These are phyloP conservation scores for Takashimella tepidaria DNA, from an alignment of 1,284 basidiomycete species.

Conservation along the genomic window DNA sequence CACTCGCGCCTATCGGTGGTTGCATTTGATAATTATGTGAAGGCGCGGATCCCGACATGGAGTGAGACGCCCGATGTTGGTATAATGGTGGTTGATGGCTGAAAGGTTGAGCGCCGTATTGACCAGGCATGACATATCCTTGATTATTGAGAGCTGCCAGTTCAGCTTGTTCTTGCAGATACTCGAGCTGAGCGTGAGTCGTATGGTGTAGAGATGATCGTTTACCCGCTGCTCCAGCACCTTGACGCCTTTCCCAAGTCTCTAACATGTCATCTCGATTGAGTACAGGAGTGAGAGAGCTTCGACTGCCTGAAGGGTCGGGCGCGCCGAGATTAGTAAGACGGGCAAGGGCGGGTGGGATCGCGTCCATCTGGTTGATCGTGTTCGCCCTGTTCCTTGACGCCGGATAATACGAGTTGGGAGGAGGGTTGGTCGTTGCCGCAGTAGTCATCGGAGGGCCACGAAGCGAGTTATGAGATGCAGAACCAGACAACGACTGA, in stretches of 20 bases:
- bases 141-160: conserved; percentile 54
- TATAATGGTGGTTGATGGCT: conserved; percentile 5
- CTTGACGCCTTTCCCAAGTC: conserved; percentile 75
- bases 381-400: conserved; percentile 74
- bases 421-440: conserved; percentile 43
- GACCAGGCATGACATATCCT: conserved; percentile 41
- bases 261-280: conserved; percentile 84
- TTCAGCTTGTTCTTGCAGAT: conserved; percentile 85
- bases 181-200: conserved; percentile 81
- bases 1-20: conserved; percentile 31
- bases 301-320: conserved; percentile 64
- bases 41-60: conserved; percentile 19
- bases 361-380: conserved; percentile 74
- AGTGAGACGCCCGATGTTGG: conserved; percentile 24
- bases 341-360: conserved; percentile 84
- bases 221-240: conserved; percentile 50
- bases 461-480: conserved; percentile 44
- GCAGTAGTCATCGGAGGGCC: conserved; percentile 42
- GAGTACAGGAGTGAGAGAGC: conserved; percentile 76
- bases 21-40: conserved; percentile 39
- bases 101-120: conserved; percentile 15
- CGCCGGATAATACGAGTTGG: conserved; percentile 62
- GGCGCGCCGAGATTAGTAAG: conserved; percentile 77
- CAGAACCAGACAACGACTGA: conserved; percentile 2
- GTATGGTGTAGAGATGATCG: conserved; percentile 46